phyloP scores from a whole-genome alignment of 768 basidiomycete genomes.

The Suillus tomentosus region DNA sequence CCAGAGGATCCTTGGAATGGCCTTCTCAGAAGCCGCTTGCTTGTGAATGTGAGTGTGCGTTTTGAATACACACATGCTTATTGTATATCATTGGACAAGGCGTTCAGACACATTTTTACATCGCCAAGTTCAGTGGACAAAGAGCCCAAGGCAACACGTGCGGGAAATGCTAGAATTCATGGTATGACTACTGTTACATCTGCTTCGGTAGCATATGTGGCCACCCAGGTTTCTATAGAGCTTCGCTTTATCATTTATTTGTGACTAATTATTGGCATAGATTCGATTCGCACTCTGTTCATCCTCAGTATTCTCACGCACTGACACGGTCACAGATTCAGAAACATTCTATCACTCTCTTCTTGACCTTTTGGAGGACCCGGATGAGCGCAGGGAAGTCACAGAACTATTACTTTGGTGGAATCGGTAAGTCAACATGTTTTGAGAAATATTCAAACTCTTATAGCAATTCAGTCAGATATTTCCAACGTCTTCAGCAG shows the following conservation, averaged over 20 bases:
- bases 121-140: slow-evolving; percentile 33
- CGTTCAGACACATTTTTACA: slow-evolving; percentile 32
- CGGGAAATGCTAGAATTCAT: slow-evolving; percentile 23
- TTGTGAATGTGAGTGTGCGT: slow-evolving; percentile 20
- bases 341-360: slow-evolving; percentile 26
- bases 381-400: slow-evolving; percentile 20
- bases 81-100: slow-evolving; percentile 15
- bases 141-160: slow-evolving; percentile 27
- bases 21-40: slow-evolving; percentile 22
- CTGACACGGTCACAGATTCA: slow-evolving; percentile 25
- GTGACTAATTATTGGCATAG: slow-evolving; percentile 11
- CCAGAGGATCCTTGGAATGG: slow-evolving; percentile 31
- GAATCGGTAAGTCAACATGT: slow-evolving; percentile 15
- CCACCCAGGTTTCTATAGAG: slow-evolving; percentile 19
- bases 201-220: slow-evolving; percentile 25
- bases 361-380: slow-evolving; percentile 23
- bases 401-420: slow-evolving; percentile 22
- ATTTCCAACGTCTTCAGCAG: slow-evolving; percentile 8
- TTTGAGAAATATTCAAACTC: slow-evolving; percentile 1
- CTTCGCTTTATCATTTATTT: not conserved
- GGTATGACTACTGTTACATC: slow-evolving; percentile 19
- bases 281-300: slow-evolving; percentile 22
- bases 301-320: slow-evolving; percentile 19
- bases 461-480: slow-evolving; percentile 8
- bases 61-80: slow-evolving; percentile 12